These are phyloP conservation scores for Russula brevipes DNA, from an alignment of 768 basidiomycete genomes.

Conservation along the genomic window DNA sequence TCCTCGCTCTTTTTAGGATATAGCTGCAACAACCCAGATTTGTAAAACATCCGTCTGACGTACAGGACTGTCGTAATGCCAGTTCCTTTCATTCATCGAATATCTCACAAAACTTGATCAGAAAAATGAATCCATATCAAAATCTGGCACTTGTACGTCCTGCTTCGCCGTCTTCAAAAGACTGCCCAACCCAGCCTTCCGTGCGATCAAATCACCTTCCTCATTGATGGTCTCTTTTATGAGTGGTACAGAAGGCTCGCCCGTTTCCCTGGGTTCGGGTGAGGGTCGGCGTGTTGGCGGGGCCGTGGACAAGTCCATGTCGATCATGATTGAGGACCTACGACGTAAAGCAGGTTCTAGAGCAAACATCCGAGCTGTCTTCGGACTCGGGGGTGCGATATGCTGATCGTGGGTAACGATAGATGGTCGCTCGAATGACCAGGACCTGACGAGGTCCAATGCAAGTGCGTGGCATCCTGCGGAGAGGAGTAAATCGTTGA, in stretches of 20 bases:
- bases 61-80: constrained; percentile 3
- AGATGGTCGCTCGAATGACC: constrained; percentile 85
- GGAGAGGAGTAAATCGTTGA: constrained; percentile 6
- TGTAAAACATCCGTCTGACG: constrained; percentile 18
- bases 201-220: constrained; percentile 54
- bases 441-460: constrained; percentile 80
- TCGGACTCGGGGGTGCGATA: constrained; percentile 41
- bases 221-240: constrained; percentile 37
- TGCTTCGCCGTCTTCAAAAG: constrained; percentile 90
- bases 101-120: constrained; percentile 30
- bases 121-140: constrained; percentile 78
- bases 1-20: neutral
- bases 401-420: constrained; percentile 31
- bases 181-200: constrained; percentile 72
- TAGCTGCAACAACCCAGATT: constrained; percentile 16
- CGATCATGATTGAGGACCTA: constrained; percentile 75
- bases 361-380: constrained; percentile 40
- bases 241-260: constrained; percentile 25
- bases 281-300: constrained; percentile 55
- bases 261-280: constrained; percentile 34
- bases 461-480: constrained; percentile 91
- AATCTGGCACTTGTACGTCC: constrained; percentile 80
- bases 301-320: constrained; percentile 72
- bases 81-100: neutral
- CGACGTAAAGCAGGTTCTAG: constrained; percentile 52